Conservation (phyloP, 164 flowering plant genomes). For the Nelumbo lutea region DNA sequence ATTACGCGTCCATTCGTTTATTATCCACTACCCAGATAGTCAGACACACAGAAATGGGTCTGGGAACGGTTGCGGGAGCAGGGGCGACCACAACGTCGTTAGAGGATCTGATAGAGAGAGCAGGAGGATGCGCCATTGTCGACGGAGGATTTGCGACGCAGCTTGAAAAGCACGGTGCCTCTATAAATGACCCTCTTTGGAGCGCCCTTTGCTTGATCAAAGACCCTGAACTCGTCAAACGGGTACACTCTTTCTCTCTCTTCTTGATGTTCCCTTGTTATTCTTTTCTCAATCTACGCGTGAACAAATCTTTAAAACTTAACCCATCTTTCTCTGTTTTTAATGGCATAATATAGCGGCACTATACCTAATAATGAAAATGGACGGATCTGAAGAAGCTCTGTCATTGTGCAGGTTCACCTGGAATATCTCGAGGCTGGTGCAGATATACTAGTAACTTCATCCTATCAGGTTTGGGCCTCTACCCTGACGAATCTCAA, state of each 20-base stretch:
- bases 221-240: slow-evolving; percentile 59
- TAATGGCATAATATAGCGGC: no score
- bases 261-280: neutral
- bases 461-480: slow-evolving; percentile 67
- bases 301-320: no score
- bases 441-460: slow-evolving; percentile 67
- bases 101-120: slow-evolving; percentile 57
- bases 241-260: slow-evolving; percentile 28
- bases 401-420: slow-evolving; percentile 45
- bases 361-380: no score
- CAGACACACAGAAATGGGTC: slow-evolving; percentile 12
- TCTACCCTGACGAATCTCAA: no score
- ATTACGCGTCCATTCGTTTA: no score
- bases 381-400: neutral
- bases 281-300: no score
- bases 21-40: no score
- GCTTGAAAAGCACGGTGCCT: slow-evolving; percentile 75
- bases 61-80: slow-evolving; percentile 12
- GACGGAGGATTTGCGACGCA: slow-evolving; percentile 96
- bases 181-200: slow-evolving; percentile 81
- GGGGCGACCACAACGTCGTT: slow-evolving; percentile 19
- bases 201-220: slow-evolving; percentile 79
- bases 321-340: no score
- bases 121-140: slow-evolving; percentile 79
- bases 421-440: slow-evolving; percentile 81